Evolutionary conservation across 441 rosid species (phyloP), one percentile per base, ranked within the genome.

Genomic region (Syzygium syzygioides): DNA sequence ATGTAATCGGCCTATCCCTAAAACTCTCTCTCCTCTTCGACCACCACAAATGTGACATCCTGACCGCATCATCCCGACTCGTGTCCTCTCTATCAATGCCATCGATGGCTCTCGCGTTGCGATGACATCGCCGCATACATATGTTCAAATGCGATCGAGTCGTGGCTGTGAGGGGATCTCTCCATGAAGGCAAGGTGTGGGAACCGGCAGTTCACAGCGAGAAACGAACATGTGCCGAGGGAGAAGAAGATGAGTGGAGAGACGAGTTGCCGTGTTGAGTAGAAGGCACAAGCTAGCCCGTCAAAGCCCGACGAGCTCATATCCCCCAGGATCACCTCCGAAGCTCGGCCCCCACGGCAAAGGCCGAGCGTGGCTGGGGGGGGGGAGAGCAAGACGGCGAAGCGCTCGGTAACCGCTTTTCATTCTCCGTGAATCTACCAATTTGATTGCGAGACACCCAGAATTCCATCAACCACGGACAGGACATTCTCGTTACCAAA

Each of bases 311-410:
- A 25, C 6, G 14, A 9, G 28, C 60, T 57, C 28, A 23, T 10
- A 2, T 45, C 10, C 5, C 48, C 1, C 0, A 1, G 4, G 26
- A 19, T 50, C 50, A 6, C 50, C 20, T 20, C 25, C 14, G 4
- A 68, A 68, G 26, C 0, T 14, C 20, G 79, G 41, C 6, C 48
- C 79, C 79, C 26, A 20, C 12, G 14, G 80, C 48, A 34, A 34
- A 68, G 80, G 28, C 50, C 2, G 1, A 4, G 48, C 17, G 4
- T 20, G 80, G 50, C 50, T 3, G 6, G 50, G 28, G 34, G 34
- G 34, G 34, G 6, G 50, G 28, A 71, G 80, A 37, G 37, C 50
- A 20, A 19, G 60, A 23, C 28, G 28, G 60, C 60, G 13, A 57
- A 57, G 45, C 9, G 45, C 45, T 32, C 17, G 41, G 45, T 5